Percentiles rank a stretch among this genome's conserved stretches.
These are phyloP conservation scores for Truncatella angustata DNA, from an alignment of 2,329 filamentous ascomycete species.

Conservation along the genomic window DNA sequence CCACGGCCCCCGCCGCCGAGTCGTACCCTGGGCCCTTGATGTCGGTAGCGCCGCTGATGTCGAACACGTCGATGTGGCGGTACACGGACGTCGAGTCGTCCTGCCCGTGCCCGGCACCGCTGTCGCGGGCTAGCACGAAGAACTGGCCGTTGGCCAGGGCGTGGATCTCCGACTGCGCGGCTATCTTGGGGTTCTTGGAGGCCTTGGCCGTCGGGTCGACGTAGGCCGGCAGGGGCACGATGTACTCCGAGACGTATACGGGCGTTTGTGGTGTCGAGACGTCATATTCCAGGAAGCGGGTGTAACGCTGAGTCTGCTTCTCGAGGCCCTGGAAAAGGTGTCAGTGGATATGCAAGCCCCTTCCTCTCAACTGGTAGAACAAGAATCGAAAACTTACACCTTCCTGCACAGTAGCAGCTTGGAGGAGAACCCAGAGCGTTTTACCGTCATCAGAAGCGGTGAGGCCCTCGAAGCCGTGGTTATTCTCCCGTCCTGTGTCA, in stretches of 20 bases:
- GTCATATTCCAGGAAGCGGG: constrained; percentile 64
- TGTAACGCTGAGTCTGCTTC: constrained; percentile 53
- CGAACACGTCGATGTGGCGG: constrained; percentile 68
- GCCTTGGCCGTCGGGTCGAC: constrained; percentile 47
- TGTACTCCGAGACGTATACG: constrained; percentile 58
- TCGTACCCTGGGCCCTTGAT: constrained; percentile 47
- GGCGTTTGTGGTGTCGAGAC: constrained; percentile 43
- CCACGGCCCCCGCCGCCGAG: constrained; percentile 29
- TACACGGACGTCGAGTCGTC: constrained; percentile 54
- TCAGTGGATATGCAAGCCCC: not conserved
- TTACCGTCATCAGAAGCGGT: constrained; percentile 62
- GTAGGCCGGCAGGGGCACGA: constrained; percentile 63
- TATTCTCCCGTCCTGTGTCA: constrained; percentile 64
- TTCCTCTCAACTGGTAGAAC: too few relatives aligned
- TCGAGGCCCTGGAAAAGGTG: constrained; percentile 17
- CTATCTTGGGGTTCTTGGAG: constrained; percentile 45
- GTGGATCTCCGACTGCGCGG: constrained; percentile 68
- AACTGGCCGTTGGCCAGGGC: constrained; percentile 63
- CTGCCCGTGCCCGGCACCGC: constrained; percentile 56
- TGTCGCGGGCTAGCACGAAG: constrained; percentile 65
- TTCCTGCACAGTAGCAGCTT: constrained; percentile 63
- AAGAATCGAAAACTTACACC: constrained; percentile 38
- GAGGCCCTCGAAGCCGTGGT: constrained; percentile 73
- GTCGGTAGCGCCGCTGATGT: constrained; percentile 60
- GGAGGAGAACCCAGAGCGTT: constrained; percentile 62